These are phyloP conservation scores for Vanderwaltozyma yarrowii DNA, from an alignment of 805 yeast species.

Conservation along the genomic window DNA sequence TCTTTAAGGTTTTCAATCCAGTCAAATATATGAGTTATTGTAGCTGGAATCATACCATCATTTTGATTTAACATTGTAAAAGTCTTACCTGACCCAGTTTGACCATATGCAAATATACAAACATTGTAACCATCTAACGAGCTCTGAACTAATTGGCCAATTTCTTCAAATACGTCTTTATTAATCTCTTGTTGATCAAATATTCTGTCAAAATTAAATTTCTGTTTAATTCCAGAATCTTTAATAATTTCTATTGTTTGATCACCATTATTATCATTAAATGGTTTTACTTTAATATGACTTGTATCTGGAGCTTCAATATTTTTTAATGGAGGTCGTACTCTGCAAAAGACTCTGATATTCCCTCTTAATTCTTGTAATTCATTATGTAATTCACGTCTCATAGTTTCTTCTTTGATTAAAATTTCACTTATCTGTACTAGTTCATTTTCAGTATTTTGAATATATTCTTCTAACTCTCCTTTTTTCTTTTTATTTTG, in stretches of 20 bases:
- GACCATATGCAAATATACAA: constrained; percentile 94
- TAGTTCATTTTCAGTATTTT: constrained; percentile 25
- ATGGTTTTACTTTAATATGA: constrained; percentile 24
- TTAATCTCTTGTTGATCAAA: constrained; percentile 50
- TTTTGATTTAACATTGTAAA: constrained; percentile 67
- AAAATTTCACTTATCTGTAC: constrained; percentile 30
- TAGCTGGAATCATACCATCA: constrained; percentile 77
- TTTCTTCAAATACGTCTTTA: constrained; percentile 64
- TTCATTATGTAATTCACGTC: constrained; percentile 60
- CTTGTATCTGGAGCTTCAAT: constrained; percentile 16
- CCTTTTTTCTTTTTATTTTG: too few relatives aligned
- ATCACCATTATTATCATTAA: constrained; percentile 22
- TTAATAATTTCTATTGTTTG: constrained; percentile 19
- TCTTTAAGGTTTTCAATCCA: constrained; percentile 39
- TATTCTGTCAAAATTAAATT: constrained; percentile 68
- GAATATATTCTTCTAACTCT: constrained; percentile 18
- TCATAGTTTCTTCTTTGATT: constrained; percentile 34
- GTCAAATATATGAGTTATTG: constrained; percentile 61
- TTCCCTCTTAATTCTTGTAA: constrained; percentile 87
- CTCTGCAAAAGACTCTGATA: constrained; percentile 81
- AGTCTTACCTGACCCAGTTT: constrained; percentile 94
- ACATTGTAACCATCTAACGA: constrained; percentile 85
- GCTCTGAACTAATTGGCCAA: constrained; percentile 77
- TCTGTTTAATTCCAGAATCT: constrained; percentile 2
- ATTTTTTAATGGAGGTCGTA: constrained; percentile 46